Base-by-base conservation (phyloP, 192 early-diverging fungal genomes). In the Backusella liffmaniae region DNA sequence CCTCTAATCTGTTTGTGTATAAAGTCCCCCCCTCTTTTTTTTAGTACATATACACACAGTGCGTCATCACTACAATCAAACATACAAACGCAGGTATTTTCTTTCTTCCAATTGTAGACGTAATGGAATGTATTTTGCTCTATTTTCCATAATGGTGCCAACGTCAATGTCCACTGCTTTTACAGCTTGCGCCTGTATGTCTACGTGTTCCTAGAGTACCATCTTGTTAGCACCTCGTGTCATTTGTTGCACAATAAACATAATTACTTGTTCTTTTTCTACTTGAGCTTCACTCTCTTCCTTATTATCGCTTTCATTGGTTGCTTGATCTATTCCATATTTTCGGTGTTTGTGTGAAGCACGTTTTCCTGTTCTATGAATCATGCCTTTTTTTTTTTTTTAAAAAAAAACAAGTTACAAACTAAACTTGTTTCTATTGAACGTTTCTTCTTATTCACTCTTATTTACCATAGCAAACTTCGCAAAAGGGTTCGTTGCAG, bases 51-150 rank as follows among this genome's bases (percentile, higher is more conserved):
- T 23, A 62, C 9, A 62, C 9, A 62, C 26, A 26, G 4, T 26
- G 10, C 8, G 26, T 13, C 3, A 29, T 62, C 12, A 51, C 5
- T 26, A 34, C 30, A 69, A 4, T 65, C 15, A 34, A n/a, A 83
- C 74, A 82, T 85, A 89, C 79, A 99, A 89, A 36, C 98, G 89
- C 69, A 99, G 82, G 59, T 88, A 94, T 83, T 98, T 99, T 73
- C 97, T 91, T 83, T 99, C 98, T 35, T 93, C 86, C 65, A 94
- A 81, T 26, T 91, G 92, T 76, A 99, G 86, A 39, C 98, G 94
- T 77, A 99, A 75, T 2, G 98, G 98, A 80, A 99, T 99, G 80
- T 89, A 98, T 85, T 96, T 96, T 74, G 94, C 84, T 70, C 80
- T 91, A 74, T 94, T 89, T 41, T 88, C 82, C 75, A 96, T 91